Evolutionary conservation across 768 basidiomycete species (phyloP).

Genomic region (Boletus sp.): DNA sequence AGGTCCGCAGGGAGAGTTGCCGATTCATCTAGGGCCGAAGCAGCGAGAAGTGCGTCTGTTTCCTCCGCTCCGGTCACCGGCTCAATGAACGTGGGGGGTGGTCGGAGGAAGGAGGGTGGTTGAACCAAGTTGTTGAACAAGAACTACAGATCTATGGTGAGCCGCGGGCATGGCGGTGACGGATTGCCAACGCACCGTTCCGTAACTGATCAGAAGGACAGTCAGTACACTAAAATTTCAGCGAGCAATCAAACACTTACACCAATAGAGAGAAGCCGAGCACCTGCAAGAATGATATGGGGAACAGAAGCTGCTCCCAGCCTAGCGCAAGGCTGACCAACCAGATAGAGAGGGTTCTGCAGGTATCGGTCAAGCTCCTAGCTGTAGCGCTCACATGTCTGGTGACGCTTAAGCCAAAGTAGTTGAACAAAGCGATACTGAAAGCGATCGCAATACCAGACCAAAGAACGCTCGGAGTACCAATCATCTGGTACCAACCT

Average conservation of each 20-base stretch:
- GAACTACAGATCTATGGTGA: slow-evolving; percentile 48
- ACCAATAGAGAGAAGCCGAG: slow-evolving; percentile 85
- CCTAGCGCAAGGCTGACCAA: slow-evolving; percentile 82
- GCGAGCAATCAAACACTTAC: slow-evolving; percentile 46
- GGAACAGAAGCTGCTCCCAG: slow-evolving; percentile 85
- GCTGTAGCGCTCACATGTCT: slow-evolving; percentile 90
- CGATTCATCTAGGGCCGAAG: slow-evolving; percentile 64
- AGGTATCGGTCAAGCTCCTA: slow-evolving; percentile 89
- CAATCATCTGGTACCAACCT: slow-evolving; percentile 86
- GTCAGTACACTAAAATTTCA: slow-evolving; percentile 8
- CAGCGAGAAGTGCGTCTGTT: slow-evolving; percentile 45
- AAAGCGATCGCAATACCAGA: slow-evolving; percentile 68
- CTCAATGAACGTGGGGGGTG: slow-evolving; percentile 33
- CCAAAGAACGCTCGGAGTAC: slow-evolving; percentile 67
- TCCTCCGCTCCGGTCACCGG: slow-evolving; percentile 51
- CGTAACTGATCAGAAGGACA: slow-evolving; percentile 53
- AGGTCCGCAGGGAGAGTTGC: slow-evolving; percentile 78
- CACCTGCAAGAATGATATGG: slow-evolving; percentile 79
- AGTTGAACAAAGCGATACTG: slow-evolving; percentile 82
- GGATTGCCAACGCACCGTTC: slow-evolving; percentile 55
- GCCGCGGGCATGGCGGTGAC: background rate
- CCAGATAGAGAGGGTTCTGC: slow-evolving; percentile 96
- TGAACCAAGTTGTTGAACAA: slow-evolving; percentile 84
- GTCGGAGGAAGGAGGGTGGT: slow-evolving; percentile 57
- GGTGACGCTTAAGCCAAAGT: slow-evolving; percentile 90